Conservation (phyloP, 805 yeast genomes). For the Yueomyces sp. region DNA sequence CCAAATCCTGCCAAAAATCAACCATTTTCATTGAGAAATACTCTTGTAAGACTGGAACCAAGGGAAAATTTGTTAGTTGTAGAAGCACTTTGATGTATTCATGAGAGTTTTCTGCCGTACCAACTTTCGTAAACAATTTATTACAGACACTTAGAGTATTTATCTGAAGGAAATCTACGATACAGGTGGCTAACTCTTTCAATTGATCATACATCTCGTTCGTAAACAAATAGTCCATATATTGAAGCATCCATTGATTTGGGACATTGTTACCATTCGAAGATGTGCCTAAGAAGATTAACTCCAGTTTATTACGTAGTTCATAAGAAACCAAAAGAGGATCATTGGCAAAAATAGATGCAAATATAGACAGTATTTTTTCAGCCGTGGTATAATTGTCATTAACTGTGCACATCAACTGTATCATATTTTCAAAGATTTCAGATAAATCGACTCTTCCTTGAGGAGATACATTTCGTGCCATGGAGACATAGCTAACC, state of each 20-base stretch:
- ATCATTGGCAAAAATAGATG: constrained; percentile 18
- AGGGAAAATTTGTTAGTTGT: constrained; percentile 41
- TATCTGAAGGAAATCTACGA: constrained; percentile 22
- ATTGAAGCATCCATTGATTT: constrained; percentile 22
- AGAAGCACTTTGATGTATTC: constrained; percentile 36
- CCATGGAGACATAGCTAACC: constrained; percentile 20
- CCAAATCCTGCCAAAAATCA: constrained; percentile 57
- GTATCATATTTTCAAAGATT: constrained; percentile 17
- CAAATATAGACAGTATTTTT: constrained; percentile 15
- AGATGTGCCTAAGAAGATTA: constrained; percentile 20
- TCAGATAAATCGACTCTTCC: constrained; percentile 21
- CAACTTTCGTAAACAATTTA: constrained; percentile 17
- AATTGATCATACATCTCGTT: constrained; percentile 19
- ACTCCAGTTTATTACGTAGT: constrained; percentile 18
- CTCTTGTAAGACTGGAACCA: constrained; percentile 48
- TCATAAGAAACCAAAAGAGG: constrained; percentile 20
- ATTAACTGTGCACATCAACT: constrained; percentile 16
- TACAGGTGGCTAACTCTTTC: constrained; percentile 21
- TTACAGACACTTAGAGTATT: constrained; percentile 22
- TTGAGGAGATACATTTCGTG: constrained; percentile 14
- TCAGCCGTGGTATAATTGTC: constrained; percentile 16
- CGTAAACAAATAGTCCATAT: constrained; percentile 22
- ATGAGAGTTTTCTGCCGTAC: constrained; percentile 7
- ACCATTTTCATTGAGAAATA: constrained; percentile 39
- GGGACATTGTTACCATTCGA: constrained; percentile 11